Evolutionary conservation across 2,329 filamentous ascomycete genomes (phyloP).

Genomic region (Phyllosticta capitalensis): DNA sequence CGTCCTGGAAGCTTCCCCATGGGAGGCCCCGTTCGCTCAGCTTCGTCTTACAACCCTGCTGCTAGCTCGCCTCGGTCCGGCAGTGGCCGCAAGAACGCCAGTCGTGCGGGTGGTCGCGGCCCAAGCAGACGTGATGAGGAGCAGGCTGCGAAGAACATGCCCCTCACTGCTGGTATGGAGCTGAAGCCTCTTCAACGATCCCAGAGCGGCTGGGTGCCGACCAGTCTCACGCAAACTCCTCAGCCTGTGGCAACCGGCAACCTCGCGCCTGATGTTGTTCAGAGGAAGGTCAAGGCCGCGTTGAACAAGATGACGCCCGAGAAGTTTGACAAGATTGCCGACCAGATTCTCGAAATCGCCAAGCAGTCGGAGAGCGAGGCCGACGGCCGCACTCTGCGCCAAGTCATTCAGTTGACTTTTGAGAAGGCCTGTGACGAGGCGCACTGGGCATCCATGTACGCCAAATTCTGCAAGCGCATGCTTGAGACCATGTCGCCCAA

Average conservation of each 20-base stretch:
- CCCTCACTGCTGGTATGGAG: conserved; percentile 73
- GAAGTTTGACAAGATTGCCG: conserved; percentile 93
- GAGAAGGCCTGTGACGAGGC: conserved; percentile 98
- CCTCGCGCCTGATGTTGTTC: conserved; percentile 84
- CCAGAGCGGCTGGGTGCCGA: conserved; percentile 80
- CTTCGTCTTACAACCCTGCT: conserved; percentile 49
- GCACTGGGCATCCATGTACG: conserved; percentile 98
- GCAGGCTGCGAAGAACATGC: conserved; percentile 77
- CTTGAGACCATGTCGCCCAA: conserved; percentile 88
- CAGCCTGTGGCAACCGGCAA: conserved; percentile 36
- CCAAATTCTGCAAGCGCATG: conserved; percentile 97
- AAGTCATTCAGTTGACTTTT: conserved; percentile 97
- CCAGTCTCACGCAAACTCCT: conserved; percentile 49
- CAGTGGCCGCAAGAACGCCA: conserved; percentile 51
- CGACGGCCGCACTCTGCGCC: conserved; percentile 86
- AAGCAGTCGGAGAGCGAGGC: conserved; percentile 91
- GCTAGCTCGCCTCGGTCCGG: conserved; percentile 60
- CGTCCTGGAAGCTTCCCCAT: conserved; percentile 55
- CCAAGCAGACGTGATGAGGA: conserved; percentile 48
- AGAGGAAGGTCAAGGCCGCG: conserved; percentile 96
- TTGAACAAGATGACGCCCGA: conserved; percentile 99
- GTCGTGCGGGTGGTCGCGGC: conserved; percentile 39
- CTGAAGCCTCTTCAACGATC: conserved; percentile 70
- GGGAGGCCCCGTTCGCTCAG: conserved; percentile 56
- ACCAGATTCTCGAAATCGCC: conserved; percentile 86